Conservation (phyloP, 306 rosid genomes). For the Pyrus pyrifolia region DNA sequence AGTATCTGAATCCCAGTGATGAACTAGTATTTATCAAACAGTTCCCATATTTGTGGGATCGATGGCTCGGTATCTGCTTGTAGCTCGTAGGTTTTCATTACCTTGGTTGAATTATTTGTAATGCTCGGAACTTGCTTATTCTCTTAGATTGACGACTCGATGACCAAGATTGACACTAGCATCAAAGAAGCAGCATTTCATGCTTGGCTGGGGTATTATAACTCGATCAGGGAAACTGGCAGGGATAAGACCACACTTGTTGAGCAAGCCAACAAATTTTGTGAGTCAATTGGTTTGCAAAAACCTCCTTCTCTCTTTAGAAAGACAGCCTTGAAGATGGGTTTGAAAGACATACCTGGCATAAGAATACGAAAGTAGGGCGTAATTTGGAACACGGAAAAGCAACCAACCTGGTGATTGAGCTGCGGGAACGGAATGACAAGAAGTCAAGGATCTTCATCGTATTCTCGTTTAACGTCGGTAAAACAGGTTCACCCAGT, state of each 20-base stretch:
- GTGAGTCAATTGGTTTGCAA: slow-evolving; percentile 72
- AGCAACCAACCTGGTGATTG: slow-evolving; percentile 2
- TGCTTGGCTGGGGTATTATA: slow-evolving; percentile 91
- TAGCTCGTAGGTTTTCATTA: not conserved
- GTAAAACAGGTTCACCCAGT: slow-evolving; percentile 7
- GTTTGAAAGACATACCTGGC: slow-evolving; percentile 85
- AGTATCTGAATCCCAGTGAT: not conserved
- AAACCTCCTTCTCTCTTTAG: slow-evolving; percentile 74
- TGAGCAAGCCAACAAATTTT: slow-evolving; percentile 63
- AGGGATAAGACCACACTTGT: slow-evolving; percentile 73
- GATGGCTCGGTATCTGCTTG: not conserved
- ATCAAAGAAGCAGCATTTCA: slow-evolving; percentile 90
- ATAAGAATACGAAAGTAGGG: slow-evolving; percentile 57
- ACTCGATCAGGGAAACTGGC: slow-evolving; percentile 77
- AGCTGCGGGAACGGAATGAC: not conserved
- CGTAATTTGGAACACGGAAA: not conserved
- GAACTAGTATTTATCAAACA: not conserved
- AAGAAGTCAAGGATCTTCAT: not conserved
- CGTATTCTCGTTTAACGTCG: not conserved
- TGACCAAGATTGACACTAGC: slow-evolving; percentile 63
- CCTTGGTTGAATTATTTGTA: not conserved
- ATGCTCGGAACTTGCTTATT: not conserved
- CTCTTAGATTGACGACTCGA: slow-evolving; percentile 63
- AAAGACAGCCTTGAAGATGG: slow-evolving; percentile 84
- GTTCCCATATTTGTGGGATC: not conserved